Percentiles rank a stretch among this genome's conserved stretches.
These are phyloP conservation scores for Chalciporus chontae DNA, from an alignment of 768 basidiomycete genomes.

Conservation along the genomic window DNA sequence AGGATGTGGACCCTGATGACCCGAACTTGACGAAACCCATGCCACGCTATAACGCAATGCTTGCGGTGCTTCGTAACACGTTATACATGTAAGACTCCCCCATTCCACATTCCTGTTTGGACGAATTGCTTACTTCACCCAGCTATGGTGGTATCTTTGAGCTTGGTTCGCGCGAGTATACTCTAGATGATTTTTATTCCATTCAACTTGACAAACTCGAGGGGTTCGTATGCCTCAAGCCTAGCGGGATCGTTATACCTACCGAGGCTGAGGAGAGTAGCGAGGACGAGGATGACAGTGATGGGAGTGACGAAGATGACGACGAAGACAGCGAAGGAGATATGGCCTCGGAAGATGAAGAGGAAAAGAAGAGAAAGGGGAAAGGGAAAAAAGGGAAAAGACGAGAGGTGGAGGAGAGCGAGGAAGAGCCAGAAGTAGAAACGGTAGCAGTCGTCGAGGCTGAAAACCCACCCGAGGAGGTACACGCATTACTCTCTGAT, in stretches of 20 bases:
- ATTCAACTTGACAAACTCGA: slow-evolving; percentile 86
- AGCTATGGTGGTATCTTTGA: slow-evolving; percentile 92
- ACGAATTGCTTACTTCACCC: neutral
- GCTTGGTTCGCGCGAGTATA: slow-evolving; percentile 77
- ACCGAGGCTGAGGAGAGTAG: slow-evolving; percentile 62
- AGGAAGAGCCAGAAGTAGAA: slow-evolving; percentile 25
- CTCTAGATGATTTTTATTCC: slow-evolving; percentile 83
- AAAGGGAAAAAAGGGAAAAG: slow-evolving; percentile 9
- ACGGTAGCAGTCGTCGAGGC: slow-evolving; percentile 16
- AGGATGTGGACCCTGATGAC: slow-evolving; percentile 57
- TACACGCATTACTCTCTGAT: neutral
- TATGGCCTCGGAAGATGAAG: slow-evolving; percentile 11
- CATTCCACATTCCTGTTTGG: neutral
- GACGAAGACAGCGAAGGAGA: slow-evolving; percentile 24
- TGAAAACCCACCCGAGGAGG: slow-evolving; percentile 4
- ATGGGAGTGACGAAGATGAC: slow-evolving; percentile 50
- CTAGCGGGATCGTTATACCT: slow-evolving; percentile 57
- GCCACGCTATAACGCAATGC: slow-evolving; percentile 84
- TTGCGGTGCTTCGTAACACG: slow-evolving; percentile 78
- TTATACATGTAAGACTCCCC: slow-evolving; percentile 71
- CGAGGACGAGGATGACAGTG: slow-evolving; percentile 57
- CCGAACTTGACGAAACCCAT: slow-evolving; percentile 61
- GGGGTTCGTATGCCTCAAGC: slow-evolving; percentile 67
- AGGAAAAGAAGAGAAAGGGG: neutral
- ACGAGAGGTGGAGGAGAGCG: slow-evolving; percentile 27